Evolutionary conservation across 192 early-diverging fungal species (phyloP).

Genomic region (Kappamyces sp.): DNA sequence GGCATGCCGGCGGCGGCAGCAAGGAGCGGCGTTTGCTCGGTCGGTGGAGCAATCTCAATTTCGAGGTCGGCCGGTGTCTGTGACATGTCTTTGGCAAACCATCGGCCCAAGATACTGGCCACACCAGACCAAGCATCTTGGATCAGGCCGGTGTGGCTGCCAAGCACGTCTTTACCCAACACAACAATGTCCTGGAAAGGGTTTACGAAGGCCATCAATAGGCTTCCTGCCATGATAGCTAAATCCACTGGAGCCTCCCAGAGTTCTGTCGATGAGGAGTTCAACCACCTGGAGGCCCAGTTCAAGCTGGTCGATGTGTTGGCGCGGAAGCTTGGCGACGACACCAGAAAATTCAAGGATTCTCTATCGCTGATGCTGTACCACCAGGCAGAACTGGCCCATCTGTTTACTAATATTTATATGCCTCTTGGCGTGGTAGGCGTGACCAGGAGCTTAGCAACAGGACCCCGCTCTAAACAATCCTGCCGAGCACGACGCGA

Average conservation of each 20-base stretch:
- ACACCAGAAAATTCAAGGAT: constrained; percentile 64
- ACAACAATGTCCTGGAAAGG: constrained; percentile 62
- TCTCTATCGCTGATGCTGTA: constrained; percentile 44
- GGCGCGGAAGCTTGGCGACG: constrained; percentile 53
- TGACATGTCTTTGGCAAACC: too few relatives aligned
- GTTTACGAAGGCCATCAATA: constrained; percentile 70
- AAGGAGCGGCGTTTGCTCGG: too few relatives aligned
- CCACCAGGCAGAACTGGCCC: constrained; percentile 54
- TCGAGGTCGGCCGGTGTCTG: too few relatives aligned
- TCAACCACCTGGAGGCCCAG: constrained; percentile 48
- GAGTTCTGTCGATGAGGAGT: constrained; percentile 63
- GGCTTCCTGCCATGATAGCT: constrained; percentile 71
- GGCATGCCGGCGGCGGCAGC: too few relatives aligned
- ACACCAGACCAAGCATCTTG: too few relatives aligned
- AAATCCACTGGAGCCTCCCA: constrained; percentile 52
- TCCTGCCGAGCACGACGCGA: background rate
- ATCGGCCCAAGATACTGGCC: too few relatives aligned
- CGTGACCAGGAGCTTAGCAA: constrained; percentile 18
- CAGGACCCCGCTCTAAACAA: background rate
- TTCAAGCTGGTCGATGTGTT: constrained; percentile 57
- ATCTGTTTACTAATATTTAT: constrained; percentile 52
- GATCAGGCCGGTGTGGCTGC: too few relatives aligned
- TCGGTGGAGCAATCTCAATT: too few relatives aligned
- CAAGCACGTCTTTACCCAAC: too few relatives aligned
- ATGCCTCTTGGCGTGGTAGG: constrained; percentile 43